phyloP scores from a whole-genome alignment of 2,329 filamentous ascomycete genomes.

The Colletotrichum incanum region DNA sequence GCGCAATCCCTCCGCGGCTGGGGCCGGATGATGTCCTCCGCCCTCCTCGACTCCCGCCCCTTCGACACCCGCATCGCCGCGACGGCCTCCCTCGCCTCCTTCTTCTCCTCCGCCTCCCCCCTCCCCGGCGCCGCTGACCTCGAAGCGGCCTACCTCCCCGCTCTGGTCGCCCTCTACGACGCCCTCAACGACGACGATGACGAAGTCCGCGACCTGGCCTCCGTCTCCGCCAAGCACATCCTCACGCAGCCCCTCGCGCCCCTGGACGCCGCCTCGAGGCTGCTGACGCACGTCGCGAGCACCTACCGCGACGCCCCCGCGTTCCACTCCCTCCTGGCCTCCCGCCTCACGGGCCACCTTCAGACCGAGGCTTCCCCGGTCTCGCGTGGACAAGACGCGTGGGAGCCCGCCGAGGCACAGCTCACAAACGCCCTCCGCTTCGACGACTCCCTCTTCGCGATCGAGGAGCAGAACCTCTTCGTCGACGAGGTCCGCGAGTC shows the following conservation, averaged over 20 bases:
- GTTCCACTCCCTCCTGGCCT: conserved; percentile 59
- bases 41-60: conserved; percentile 58
- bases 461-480: conserved; percentile 97
- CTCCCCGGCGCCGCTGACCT: conserved; percentile 47
- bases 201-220: conserved; percentile 81
- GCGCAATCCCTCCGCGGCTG: conserved; percentile 56
- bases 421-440: conserved; percentile 64
- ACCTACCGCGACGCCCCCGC: conserved; percentile 53
- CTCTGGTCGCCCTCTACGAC: conserved; percentile 80
- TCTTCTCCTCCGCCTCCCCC: conserved; percentile 56
- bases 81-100: conserved; percentile 67
- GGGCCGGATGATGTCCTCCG: conserved; percentile 63
- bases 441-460: conserved; percentile 82
- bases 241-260: conserved; percentile 63
- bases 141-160: conserved; percentile 62
- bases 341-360: conserved; percentile 60
- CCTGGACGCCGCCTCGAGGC: conserved; percentile 62
- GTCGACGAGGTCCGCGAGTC: conserved; percentile 85
- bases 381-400: conserved; percentile 8
- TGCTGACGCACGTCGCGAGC: conserved; percentile 60
- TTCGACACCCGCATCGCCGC: conserved; percentile 78
- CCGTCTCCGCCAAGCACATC: conserved; percentile 64
- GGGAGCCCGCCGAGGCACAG: conserved; percentile 54
- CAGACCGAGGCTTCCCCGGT: not conserved
- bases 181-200: conserved; percentile 92